Evolutionary conservation across 2,329 filamentous ascomycete genomes (phyloP), one percentile per base, ranked within the genome.

Genomic region (Bimuria novae-zelandiae): DNA sequence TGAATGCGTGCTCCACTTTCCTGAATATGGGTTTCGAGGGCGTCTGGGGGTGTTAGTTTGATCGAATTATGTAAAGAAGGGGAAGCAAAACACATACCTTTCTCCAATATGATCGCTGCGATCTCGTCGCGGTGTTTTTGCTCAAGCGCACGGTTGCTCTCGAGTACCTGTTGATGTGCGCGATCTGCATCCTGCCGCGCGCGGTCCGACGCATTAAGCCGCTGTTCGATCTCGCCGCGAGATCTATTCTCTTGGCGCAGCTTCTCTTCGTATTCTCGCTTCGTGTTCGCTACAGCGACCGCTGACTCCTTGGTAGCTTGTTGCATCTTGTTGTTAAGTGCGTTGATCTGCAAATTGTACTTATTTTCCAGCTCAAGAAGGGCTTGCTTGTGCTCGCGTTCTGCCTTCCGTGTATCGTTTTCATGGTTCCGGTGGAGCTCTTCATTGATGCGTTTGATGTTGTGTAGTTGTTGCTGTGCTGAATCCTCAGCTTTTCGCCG

Each of bases 371-470:
- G 59, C 48, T 77, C 74, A 14, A 76, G 64, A 4, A 67, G 54
- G 2, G 55, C 57, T 54, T 69, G 65, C 17, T 59, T 60, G 45
- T 73, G 67, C 14, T 73, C 68, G 21, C 72, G 68, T 35, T 77
- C 66, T 27, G 75, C 77, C 61, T 78, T 83, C 69, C 79, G 79
- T 6, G 88, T 60, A 51, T 91, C 87, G 32, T 84, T 82, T 47
- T 88, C 85, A 64, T 94, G 89, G 29, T 85, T 82, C 41, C 80
- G 80, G 61, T 90, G 89, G 16, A 92, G 76, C 7, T 83, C 82
- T 44, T 93, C 87, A 51, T 90, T 90, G 59, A 88, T 81, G 30
- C 80, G 82, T 57, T 85, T 87, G 43, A 89, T 79, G 33, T 84
- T 73, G 22, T 73, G 75, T 7, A 78, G 57, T 56, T 80, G 78